Evolutionary conservation across 139 green algal species (phyloP), one percentile per base, ranked within the genome.

Genomic region (Tetradesmus obliquus): DNA sequence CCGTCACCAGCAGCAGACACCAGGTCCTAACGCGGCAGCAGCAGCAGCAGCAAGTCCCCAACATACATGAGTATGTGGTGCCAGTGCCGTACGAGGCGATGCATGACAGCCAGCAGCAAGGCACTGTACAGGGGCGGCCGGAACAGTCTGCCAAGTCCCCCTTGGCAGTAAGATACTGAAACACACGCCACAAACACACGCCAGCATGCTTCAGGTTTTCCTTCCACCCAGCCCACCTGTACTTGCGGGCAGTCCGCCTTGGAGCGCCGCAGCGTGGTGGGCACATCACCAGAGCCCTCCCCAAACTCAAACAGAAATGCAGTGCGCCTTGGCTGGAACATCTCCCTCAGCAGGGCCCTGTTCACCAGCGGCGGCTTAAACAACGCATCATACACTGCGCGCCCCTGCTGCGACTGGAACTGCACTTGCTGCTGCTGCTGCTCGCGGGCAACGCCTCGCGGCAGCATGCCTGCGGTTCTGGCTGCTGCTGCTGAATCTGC

Each of bases 221-320:
- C 32, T 45, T 13, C 60, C 10, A 72, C n/a, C 45, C 81, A 69
- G 53, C 82, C 10, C 55, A 91, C 88, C 88, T 91, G 88, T 12
- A 85, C 74, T n/a, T 66, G 86, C 9, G 97, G 97, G 92, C 98
- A 99, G 80, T 99, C 98, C 13, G 95, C 95, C 89, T 99, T 99
- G 69, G 97, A 97, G 8, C 98, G 94, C 9, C 95, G 94, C 80
- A 99, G 91, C 10, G 97, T 99, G 84, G 97, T 99, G 19, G 98
- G 98, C 15, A 99, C 93, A 84, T 98, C 95, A 3, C 71, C 79
- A 1, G 88, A 87, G 3, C 91, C 91, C 66, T 96, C 92, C n/a
- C 92, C 94, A 92, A 98, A 95, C 24, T 99, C 96, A 86, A 98
- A 99, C 82, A 99, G 93, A 94, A 99, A 99, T 0, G 97, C 95